phyloP scores from a whole-genome alignment of 2,329 filamentous ascomycete species.

The Rasamsonia emersonii region DNA sequence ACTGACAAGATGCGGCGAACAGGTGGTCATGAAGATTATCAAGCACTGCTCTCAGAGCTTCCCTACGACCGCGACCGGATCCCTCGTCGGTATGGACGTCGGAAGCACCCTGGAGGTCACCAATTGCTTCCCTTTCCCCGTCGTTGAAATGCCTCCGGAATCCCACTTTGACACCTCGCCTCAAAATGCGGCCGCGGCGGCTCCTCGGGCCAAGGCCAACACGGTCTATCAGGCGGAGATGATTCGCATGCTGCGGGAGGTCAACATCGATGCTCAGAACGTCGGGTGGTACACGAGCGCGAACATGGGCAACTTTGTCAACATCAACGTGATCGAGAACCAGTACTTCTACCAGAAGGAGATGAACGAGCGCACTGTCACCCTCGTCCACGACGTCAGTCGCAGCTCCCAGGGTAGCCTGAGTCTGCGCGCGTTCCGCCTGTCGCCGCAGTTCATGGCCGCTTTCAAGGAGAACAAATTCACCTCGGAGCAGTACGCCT shows the following conservation, averaged over 20 bases:
- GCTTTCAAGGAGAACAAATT: constrained; percentile 97
- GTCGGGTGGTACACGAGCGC: constrained; percentile 98
- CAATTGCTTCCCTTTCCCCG: constrained; percentile 90
- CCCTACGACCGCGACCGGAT: constrained; percentile 81
- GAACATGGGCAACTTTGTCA: constrained; percentile 98
- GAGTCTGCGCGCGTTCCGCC: constrained; percentile 81
- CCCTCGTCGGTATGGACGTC: constrained; percentile 87
- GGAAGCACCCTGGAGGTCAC: constrained; percentile 77
- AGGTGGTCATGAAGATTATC: constrained; percentile 97
- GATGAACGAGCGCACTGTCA: constrained; percentile 73
- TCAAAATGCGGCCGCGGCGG: constrained; percentile 70
- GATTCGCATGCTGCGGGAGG: constrained; percentile 92
- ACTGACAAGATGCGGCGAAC: constrained; percentile 17
- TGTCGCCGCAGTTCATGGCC: constrained; percentile 78
- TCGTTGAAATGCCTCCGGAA: constrained; percentile 63
- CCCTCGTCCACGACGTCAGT: constrained; percentile 90
- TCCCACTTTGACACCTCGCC: constrained; percentile 61
- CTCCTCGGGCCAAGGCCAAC: constrained; percentile 87
- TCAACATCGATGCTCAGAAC: constrained; percentile 96
- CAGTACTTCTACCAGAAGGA: constrained; percentile 96
- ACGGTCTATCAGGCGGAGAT: constrained; percentile 86
- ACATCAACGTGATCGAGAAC: constrained; percentile 92
- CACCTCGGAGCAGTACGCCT: constrained; percentile 77
- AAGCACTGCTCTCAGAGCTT: constrained; percentile 86
- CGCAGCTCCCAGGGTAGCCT: constrained; percentile 86